Evolutionary conservation across 345 rosid species (phyloP).

Genomic region (Abelmoschus esculentus): DNA sequence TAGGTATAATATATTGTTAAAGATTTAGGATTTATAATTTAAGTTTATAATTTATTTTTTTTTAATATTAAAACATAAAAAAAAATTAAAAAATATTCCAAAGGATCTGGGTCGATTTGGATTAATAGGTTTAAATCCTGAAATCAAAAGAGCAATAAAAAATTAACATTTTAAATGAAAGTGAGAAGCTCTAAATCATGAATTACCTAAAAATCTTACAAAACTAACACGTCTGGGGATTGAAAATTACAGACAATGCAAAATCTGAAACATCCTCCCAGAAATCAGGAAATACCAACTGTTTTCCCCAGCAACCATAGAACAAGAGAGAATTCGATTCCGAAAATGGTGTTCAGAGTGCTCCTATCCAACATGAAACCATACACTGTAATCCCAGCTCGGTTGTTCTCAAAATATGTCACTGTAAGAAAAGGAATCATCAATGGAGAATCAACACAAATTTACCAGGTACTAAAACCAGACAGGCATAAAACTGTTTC

Average conservation of each 20-base stretch:
- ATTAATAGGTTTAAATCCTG: too few species aligned
- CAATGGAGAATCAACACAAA: neutral
- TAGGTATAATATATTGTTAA: too few species aligned
- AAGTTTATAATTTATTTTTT: too few species aligned
- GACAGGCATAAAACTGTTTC: constrained; percentile 19
- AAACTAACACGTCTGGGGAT: neutral
- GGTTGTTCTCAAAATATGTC: constrained; percentile 88
- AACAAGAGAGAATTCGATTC: constrained; percentile 76
- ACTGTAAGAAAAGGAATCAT: constrained; percentile 34
- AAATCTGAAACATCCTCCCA: constrained; percentile 24
- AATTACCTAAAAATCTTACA: too few species aligned
- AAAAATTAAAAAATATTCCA: too few species aligned
- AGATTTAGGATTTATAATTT: too few species aligned
- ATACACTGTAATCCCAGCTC: constrained; percentile 79
- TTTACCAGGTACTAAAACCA: neutral
- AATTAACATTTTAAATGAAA: too few species aligned
- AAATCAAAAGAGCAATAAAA: too few species aligned
- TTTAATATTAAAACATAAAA: too few species aligned
- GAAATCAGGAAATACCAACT: constrained; percentile 30
- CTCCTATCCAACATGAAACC: constrained; percentile 77
- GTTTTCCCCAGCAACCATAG: constrained; percentile 91
- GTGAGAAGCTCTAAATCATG: too few species aligned
- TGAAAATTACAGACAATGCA: neutral
- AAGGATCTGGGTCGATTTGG: too few species aligned
- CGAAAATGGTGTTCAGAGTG: constrained; percentile 77